Percentiles rank a stretch among this genome's conserved stretches.
These are phyloP conservation scores for Ceratobasidium sp. DNA, from an alignment of 1,284 basidiomycete genomes.

Conservation along the genomic window DNA sequence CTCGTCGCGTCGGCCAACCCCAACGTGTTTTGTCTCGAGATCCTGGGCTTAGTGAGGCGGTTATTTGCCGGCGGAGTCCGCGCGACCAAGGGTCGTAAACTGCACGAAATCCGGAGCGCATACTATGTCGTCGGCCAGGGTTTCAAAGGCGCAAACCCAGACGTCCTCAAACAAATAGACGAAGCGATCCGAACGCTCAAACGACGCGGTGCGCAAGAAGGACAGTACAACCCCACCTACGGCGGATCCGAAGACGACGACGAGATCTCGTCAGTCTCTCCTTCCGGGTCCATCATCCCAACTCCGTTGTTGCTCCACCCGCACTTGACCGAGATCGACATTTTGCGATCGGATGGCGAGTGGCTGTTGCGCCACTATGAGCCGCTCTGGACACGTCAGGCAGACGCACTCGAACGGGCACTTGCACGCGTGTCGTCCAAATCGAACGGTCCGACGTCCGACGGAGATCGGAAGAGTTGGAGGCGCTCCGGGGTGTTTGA, in stretches of 20 bases:
- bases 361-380: slow-evolving; percentile 22
- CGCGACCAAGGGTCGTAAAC: slow-evolving; percentile 24
- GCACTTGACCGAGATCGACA: slow-evolving; percentile 19
- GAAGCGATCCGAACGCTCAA: slow-evolving; percentile 28
- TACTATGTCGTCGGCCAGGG: slow-evolving; percentile 30
- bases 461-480: slow-evolving; percentile 14
- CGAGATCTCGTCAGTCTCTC: neutral
- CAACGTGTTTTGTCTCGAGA: slow-evolving; percentile 30
- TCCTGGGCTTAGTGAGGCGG: slow-evolving; percentile 3
- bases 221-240: neutral
- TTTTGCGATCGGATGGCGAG: slow-evolving; percentile 11
- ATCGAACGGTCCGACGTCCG: neutral
- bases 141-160: slow-evolving; percentile 14
- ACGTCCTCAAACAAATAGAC: slow-evolving; percentile 14
- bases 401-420: slow-evolving; percentile 25
- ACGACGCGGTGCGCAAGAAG: slow-evolving; percentile 11
- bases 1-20: slow-evolving; percentile 32
- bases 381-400: slow-evolving; percentile 23
- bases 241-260: slow-evolving; percentile 19
- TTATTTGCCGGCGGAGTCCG: slow-evolving; percentile 9
- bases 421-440: slow-evolving; percentile 3
- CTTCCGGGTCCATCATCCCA: neutral
- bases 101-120: slow-evolving; percentile 31
- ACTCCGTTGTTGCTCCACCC: slow-evolving; percentile 15
- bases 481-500: slow-evolving; percentile 14